phyloP scores from a whole-genome alignment of 305 asterid species.

The Fraxinus ornus region DNA sequence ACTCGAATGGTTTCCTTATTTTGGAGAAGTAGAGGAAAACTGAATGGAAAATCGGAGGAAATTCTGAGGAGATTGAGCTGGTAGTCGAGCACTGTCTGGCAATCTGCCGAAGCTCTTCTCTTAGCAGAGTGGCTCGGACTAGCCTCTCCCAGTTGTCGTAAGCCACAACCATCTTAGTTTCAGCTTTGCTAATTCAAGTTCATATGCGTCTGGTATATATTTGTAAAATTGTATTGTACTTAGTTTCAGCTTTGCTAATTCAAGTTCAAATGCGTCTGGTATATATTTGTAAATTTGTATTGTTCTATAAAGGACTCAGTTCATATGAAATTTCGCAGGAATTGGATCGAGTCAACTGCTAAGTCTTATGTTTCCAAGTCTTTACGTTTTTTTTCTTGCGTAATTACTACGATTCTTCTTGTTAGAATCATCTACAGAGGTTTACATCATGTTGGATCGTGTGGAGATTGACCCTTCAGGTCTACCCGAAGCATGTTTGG shows the following conservation, averaged over 20 bases:
- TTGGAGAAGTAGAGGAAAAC: constrained; percentile 25
- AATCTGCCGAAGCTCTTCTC: constrained; percentile 16
- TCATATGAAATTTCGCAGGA: background rate
- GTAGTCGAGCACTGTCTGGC: background rate
- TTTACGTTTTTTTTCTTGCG: background rate
- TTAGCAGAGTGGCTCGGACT: constrained; percentile 17
- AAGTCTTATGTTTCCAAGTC: background rate
- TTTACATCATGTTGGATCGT: no score
- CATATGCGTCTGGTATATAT: background rate
- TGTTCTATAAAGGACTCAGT: background rate
- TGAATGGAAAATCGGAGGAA: background rate
- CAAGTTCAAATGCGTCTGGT: background rate
- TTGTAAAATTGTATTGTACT: background rate
- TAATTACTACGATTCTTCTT: no score
- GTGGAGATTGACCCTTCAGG: no score
- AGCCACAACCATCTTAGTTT: background rate
- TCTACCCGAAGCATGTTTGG: no score
- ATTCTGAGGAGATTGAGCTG: background rate
- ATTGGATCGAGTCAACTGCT: background rate
- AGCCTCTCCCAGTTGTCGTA: constrained; percentile 28
- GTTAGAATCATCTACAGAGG: no score
- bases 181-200: background rate
- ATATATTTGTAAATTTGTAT: background rate
- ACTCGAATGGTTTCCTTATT: constrained; percentile 38
- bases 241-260: background rate